These are phyloP conservation scores for Tripidium arundinaceum DNA, from an alignment of 202 grass and related monocot genomes.

Conservation along the genomic window DNA sequence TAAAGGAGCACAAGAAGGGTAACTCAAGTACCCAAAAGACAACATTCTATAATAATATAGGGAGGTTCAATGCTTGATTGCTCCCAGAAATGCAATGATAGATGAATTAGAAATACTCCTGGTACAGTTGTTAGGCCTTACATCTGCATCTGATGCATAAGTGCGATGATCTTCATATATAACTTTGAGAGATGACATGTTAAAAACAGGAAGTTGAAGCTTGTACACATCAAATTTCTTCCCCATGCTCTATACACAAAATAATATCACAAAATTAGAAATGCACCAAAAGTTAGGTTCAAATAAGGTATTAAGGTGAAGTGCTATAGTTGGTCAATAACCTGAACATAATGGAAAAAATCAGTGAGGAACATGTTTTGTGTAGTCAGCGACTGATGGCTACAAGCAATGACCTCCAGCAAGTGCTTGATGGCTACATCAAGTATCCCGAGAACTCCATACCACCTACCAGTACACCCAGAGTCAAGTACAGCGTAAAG, in stretches of 20 bases:
- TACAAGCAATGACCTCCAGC: conserved; percentile 89
- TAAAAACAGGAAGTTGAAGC: conserved; percentile 91
- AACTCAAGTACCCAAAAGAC: neutral
- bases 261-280: conserved; percentile 31
- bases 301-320: neutral
- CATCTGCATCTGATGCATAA: conserved; percentile 84
- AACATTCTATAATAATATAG: neutral
- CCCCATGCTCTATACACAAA: conserved; percentile 57
- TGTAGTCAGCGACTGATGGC: conserved; percentile 72
- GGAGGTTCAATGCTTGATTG: conserved; percentile 5
- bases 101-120: conserved; percentile 17
- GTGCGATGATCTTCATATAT: conserved; percentile 92
- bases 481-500: conserved; percentile 32
- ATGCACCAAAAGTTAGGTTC: conserved; percentile 3
- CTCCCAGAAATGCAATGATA: neutral
- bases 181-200: conserved; percentile 81
- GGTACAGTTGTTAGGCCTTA: conserved; percentile 44
- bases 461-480: conserved; percentile 68
- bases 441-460: conserved; percentile 84
- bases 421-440: conserved; percentile 94
- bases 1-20: neutral
- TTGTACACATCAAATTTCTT: conserved; percentile 83
- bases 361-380: conserved; percentile 88
- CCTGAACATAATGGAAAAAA: conserved; percentile 98
- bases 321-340: conserved; percentile 26